phyloP scores from a whole-genome alignment of 257 asterid species.

The Solanum clarkiae region DNA sequence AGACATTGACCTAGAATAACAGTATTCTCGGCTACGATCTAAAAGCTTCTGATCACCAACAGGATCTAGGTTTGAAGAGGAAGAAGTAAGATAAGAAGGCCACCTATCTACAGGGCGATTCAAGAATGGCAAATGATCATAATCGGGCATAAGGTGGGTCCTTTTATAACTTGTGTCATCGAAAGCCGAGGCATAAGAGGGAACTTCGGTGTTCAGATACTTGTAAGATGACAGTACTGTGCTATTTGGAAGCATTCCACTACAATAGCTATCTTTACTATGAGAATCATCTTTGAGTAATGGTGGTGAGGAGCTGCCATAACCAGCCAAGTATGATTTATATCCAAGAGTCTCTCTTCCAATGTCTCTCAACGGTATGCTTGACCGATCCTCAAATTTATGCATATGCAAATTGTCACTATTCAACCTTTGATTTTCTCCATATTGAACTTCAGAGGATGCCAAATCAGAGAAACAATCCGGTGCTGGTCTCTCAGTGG shows the following conservation, averaged over 20 bases:
- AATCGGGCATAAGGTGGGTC: conserved; percentile 6
- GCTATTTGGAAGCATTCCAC: not conserved
- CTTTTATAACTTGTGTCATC: conserved; percentile 14
- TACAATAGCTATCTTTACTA: conserved; percentile 9
- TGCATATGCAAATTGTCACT: conserved; percentile 16
- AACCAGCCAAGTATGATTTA: conserved; percentile 13
- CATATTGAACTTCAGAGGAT: conserved; percentile 29
- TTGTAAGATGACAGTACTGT: conserved; percentile 9
- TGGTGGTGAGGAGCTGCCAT: conserved; percentile 13
- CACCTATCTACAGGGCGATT: conserved; percentile 12
- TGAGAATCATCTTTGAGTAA: conserved; percentile 22
- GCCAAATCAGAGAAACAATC: conserved; percentile 22
- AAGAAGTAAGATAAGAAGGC: conserved; percentile 29
- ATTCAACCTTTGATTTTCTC: conserved; percentile 23
- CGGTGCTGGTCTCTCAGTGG: conserved; percentile 1
- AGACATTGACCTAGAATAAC: conserved; percentile 27
- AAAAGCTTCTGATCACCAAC: conserved; percentile 14
- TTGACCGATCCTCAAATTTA: conserved; percentile 4
- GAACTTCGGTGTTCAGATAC: conserved; percentile 5
- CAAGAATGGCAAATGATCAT: conserved; percentile 1
- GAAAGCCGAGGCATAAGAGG: conserved; percentile 15
- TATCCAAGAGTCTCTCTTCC: conserved; percentile 13
- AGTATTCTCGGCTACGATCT: conserved; percentile 18
- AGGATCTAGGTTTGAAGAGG: conserved; percentile 23
- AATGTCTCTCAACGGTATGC: conserved; percentile 1